Conservation (phyloP, 2,329 filamentous ascomycete genomes). For the Aspergillus sp. region DNA sequence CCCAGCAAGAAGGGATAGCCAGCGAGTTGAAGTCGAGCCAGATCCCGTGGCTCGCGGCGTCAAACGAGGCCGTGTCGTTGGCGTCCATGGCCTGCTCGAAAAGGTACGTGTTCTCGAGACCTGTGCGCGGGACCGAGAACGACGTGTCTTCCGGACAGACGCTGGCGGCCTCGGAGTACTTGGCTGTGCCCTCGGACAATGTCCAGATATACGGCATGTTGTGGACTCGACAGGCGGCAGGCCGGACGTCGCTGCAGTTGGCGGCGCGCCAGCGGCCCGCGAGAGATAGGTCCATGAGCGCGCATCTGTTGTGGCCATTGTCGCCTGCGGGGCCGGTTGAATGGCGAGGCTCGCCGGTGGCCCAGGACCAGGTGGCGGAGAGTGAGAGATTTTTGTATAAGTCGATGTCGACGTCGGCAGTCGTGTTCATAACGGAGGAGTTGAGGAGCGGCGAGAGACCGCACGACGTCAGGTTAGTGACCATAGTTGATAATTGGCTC, state of each 20-base stretch:
- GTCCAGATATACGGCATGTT: conserved; percentile 50
- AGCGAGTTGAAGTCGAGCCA: conserved; percentile 56
- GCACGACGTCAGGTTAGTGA: conserved; percentile 42
- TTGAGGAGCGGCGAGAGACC: conserved; percentile 55
- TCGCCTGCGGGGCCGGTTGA: conserved; percentile 22
- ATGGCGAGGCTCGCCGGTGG: conserved; percentile 45
- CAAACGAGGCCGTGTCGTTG: conserved; percentile 16
- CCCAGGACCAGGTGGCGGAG: conserved; percentile 53
- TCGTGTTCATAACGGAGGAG: conserved; percentile 41
- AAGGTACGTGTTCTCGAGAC: conserved; percentile 55
- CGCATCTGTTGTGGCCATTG: conserved; percentile 43
- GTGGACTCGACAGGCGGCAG: conserved; percentile 48
- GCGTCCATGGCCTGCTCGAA: conserved; percentile 30
- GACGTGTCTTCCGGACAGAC: conserved; percentile 41
- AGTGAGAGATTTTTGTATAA: conserved; percentile 44
- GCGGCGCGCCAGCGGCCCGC: conserved; percentile 49
- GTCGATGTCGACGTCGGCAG: conserved; percentile 39
- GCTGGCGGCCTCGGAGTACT: conserved; percentile 37
- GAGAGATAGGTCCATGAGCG: conserved; percentile 41
- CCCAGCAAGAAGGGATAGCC: conserved; percentile 51
- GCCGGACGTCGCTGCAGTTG: conserved; percentile 45
- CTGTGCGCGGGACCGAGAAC: conserved; percentile 52
- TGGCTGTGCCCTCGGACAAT: conserved; percentile 35
- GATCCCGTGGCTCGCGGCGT: conserved; percentile 27
- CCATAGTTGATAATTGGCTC: conserved; percentile 22